Base-by-base conservation (phyloP, 2,329 filamentous ascomycete genomes). In the Fusarium keratoplasticum region DNA sequence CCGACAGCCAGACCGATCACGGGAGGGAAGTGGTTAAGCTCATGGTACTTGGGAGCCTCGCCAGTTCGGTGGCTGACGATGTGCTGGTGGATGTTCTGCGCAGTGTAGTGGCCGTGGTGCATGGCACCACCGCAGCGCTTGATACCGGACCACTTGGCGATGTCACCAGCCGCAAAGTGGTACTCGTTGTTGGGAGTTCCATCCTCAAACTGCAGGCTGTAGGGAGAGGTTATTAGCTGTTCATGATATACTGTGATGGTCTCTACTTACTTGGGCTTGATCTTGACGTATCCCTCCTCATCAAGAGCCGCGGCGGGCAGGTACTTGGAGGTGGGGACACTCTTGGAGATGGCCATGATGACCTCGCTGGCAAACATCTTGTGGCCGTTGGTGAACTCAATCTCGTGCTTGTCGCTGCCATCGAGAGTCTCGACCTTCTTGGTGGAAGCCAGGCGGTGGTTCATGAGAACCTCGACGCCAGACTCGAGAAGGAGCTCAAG, bases 61-160 rank as follows among this genome's bases (percentile, higher is more conserved):
- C 78, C 82, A 0, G 82, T 80, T 27, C 83, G 74, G 61, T 85
- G 76, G 38, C 81, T 80, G 52, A 89, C 80, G 79, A 93, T 90
- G 27, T 86, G 83, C 82, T 92, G 89, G 82, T 93, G 88, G 63
- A 93, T 88, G 79, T 95, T 95, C 62, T 87, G 82, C 8, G 90
- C 93, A 4, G 89, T 89, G 70, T 88, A 86, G 77, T 91, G 89
- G 40, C 93, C 94, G 86, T 92, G 91, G 78, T 93, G 89, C 88
- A 95, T 94, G 36, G 94, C 94, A 18, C 87, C 89, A 27, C 94
- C 93, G 76, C 92, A 94, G 52, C 94, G 91, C 85, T 95, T 95
- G 84, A 96, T 95, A 50, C 93, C 93, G 0, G 91, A 89, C 93
- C 94, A 95, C 57, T 86, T 84, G 35, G 88, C 89, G 18, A 93